Conservation (phyloP, 208 protist genomes). For the Trypanosoma conorhini region DNA sequence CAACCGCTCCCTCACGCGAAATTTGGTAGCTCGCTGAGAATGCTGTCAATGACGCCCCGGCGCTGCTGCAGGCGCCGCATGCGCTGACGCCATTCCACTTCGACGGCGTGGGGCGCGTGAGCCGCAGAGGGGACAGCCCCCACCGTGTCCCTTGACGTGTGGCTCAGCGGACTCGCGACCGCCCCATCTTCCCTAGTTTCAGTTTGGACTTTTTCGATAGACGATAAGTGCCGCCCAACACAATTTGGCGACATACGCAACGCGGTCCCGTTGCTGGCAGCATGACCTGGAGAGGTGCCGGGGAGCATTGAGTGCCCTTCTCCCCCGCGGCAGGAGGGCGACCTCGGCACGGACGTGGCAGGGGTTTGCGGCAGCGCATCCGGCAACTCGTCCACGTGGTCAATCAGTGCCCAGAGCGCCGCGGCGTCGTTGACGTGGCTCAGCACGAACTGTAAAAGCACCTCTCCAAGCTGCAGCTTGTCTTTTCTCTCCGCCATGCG, state of each 20-base stretch:
- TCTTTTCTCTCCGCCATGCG: slow-evolving; percentile 4
- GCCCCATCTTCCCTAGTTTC: neutral
- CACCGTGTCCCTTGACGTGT: neutral
- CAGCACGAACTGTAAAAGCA: slow-evolving; percentile 10
- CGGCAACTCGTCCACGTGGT: slow-evolving; percentile 1
- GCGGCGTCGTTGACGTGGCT: slow-evolving; percentile 2
- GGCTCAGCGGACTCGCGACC: neutral
- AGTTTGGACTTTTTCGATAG: neutral
- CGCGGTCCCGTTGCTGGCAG: neutral
- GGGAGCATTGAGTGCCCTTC: neutral
- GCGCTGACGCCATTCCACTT: neutral
- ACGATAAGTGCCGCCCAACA: neutral
- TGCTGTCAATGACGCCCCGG: neutral
- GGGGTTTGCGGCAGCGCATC: neutral
- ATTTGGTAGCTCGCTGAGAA: neutral
- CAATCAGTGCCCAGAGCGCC: slow-evolving; percentile 12
- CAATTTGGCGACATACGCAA: neutral
- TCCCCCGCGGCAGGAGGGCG: neutral
- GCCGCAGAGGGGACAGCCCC: neutral
- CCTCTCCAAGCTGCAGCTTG: neutral
- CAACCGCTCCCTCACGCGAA: neutral
- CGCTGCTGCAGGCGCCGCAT: neutral
- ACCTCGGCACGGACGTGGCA: neutral
- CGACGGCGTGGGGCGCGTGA: neutral
- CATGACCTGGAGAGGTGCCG: neutral